Conservation (phyloP, 495 filamentous ascomycete genomes). For the Corynascus novoguineensis region DNA sequence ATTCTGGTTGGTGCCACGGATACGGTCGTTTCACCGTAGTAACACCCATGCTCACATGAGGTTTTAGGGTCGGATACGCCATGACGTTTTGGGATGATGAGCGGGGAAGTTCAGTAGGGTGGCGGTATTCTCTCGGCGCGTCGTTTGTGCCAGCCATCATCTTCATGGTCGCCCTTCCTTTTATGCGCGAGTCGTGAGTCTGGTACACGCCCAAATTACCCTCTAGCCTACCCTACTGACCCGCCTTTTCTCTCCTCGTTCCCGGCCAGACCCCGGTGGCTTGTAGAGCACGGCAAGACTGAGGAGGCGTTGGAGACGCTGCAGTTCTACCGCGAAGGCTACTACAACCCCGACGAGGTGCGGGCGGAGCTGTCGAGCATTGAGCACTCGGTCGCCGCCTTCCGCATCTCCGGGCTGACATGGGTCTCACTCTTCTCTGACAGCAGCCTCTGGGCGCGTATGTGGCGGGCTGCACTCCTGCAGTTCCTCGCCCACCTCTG, state of each 20-base stretch:
- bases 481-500: slow-evolving; percentile 53
- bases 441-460: slow-evolving; percentile 34
- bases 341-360: slow-evolving; percentile 31
- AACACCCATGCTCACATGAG: slow-evolving; percentile 7
- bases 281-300: slow-evolving; percentile 40
- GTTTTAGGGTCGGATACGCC: slow-evolving; percentile 39
- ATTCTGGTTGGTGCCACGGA: slow-evolving; percentile 42
- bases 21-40: not conserved
- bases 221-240: too few relatives aligned
- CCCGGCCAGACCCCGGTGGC: slow-evolving; percentile 41
- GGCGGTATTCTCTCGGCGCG: slow-evolving; percentile 43
- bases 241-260: not conserved
- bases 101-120: slow-evolving; percentile 32
- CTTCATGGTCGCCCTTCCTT: slow-evolving; percentile 42
- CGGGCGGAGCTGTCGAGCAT: slow-evolving; percentile 36
- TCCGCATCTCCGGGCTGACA: slow-evolving; percentile 27
- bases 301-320: slow-evolving; percentile 36
- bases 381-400: slow-evolving; percentile 31
- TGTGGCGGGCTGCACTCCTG: slow-evolving; percentile 44
- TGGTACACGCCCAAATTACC: not conserved
- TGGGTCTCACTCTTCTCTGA: slow-evolving; percentile 40
- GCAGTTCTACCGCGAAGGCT: slow-evolving; percentile 42
- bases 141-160: slow-evolving; percentile 42
- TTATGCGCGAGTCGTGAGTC: slow-evolving; percentile 48
- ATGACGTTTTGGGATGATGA: slow-evolving; percentile 38